Evolutionary conservation across 495 filamentous ascomycete genomes (phyloP).

Genomic region (Hypoxylon cercidicola): DNA sequence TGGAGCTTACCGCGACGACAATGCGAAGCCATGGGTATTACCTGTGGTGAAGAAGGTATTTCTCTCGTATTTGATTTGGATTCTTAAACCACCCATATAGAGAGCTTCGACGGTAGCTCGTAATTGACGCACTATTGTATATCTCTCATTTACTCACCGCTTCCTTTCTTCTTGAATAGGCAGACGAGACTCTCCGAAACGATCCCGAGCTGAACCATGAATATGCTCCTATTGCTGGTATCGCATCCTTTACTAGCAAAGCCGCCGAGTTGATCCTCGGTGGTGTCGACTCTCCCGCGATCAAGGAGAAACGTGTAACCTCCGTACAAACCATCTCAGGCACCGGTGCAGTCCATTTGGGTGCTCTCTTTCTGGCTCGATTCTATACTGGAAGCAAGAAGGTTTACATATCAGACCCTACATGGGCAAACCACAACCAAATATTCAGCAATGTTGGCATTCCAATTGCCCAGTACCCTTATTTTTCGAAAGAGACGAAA

Average conservation of each 20-base stretch:
- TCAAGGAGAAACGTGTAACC: slow-evolving; percentile 82
- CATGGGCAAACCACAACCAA: slow-evolving; percentile 98
- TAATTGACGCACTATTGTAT: slow-evolving; percentile 44
- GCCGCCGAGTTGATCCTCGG: slow-evolving; percentile 86
- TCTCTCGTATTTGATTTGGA: slow-evolving; percentile 16
- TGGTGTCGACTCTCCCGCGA: slow-evolving; percentile 79
- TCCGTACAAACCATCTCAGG: slow-evolving; percentile 88
- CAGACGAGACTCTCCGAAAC: slow-evolving; percentile 84
- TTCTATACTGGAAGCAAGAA: slow-evolving; percentile 76
- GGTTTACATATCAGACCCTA: slow-evolving; percentile 91
- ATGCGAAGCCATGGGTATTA: slow-evolving; percentile 97
- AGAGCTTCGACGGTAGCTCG: slow-evolving; percentile 32
- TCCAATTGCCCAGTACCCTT: slow-evolving; percentile 84
- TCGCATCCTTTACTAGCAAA: slow-evolving; percentile 83
- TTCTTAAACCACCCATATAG: slow-evolving; percentile 3
- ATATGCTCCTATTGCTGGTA: slow-evolving; percentile 95
- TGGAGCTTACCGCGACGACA: slow-evolving; percentile 94
- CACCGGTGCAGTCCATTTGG: slow-evolving; percentile 89
- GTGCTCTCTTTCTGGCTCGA: slow-evolving; percentile 83
- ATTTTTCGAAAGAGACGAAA: slow-evolving; percentile 86
- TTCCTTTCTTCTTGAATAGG: slow-evolving; percentile 61
- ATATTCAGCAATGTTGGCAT: slow-evolving; percentile 95
- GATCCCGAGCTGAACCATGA: slow-evolving; percentile 96
- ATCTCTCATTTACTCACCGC: slow-evolving; percentile 39
- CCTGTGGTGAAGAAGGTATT: slow-evolving; percentile 94